These are phyloP conservation scores for Parasarocladium wereldwijsianum DNA, from an alignment of 2,329 filamentous ascomycete genomes.

Conservation along the genomic window DNA sequence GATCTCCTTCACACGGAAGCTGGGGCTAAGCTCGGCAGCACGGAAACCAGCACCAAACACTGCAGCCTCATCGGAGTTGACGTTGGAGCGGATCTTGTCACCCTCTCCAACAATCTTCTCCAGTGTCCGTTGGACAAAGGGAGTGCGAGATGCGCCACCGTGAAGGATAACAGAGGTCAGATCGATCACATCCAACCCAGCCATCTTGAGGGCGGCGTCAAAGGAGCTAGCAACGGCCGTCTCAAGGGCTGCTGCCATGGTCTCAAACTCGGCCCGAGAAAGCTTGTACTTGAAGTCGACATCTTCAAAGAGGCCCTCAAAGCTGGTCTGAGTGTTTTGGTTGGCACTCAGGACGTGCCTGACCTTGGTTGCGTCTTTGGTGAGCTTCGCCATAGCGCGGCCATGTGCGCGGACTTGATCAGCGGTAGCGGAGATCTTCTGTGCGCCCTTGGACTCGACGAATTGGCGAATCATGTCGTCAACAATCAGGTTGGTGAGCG, in stretches of 20 bases:
- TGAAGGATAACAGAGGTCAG: conserved; percentile 87
- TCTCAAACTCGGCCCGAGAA: conserved; percentile 65
- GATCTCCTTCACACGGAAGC: conserved; percentile 97
- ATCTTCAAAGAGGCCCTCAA: conserved; percentile 84
- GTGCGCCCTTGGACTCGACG: conserved; percentile 50
- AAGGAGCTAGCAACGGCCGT: conserved; percentile 56
- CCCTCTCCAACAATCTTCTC: conserved; percentile 58
- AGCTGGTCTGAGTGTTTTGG: conserved; percentile 61
- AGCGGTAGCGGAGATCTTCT: conserved; percentile 46
- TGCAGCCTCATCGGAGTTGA: conserved; percentile 93
- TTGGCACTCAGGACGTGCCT: conserved; percentile 92
- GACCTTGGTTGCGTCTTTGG: conserved; percentile 77
- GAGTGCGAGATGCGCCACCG: conserved; percentile 78
- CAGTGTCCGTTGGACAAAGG: conserved; percentile 83
- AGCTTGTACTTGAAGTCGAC: conserved; percentile 90
- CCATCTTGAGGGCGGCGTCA: conserved; percentile 56
- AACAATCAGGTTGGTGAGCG: conserved; percentile 74
- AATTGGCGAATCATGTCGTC: conserved; percentile 80
- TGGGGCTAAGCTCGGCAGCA: conserved; percentile 79
- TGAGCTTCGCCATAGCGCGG: conserved; percentile 75
- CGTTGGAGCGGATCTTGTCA: conserved; percentile 78
- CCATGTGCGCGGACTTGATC: conserved; percentile 60
- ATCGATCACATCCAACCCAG: conserved; percentile 58
- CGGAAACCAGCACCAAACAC: conserved; percentile 94
- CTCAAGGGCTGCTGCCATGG: conserved; percentile 53